Evolutionary conservation across 306 rosid genomes (phyloP), one percentile per base, ranked within the genome.

Genomic region (Mucuna pruriens): DNA sequence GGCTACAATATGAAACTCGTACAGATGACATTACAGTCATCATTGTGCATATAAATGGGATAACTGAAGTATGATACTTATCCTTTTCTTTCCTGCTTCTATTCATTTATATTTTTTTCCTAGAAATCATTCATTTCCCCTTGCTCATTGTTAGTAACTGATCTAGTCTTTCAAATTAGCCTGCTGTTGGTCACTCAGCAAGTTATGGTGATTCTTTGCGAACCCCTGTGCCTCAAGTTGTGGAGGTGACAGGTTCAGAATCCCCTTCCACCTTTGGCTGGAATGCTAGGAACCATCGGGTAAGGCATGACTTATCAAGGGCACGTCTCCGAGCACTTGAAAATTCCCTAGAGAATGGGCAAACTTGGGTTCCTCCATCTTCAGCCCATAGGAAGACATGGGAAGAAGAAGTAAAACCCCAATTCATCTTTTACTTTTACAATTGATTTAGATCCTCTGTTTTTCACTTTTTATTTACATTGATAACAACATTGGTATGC

Each of bases 1-100:
- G 99, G 99, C 91, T 96, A 34, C 99, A 96, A 80, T 96, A 86
- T 74, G 99, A 96, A 87, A 93, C 99, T 82, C 99, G 99, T 76
- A 96, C 99, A 39, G 99, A 96, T 85, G 99, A 96, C 88, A 96
- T 96, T 76, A 96, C 99, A 31, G 88, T 96, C 83, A 94, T 96
- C 4, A 89, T 96, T 83, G 98, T 96, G 92, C 99, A 96, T 84
- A 49, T 96, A 52, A 87, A 85, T 79, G 99, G 97, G 55, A 90
- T 96, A 64, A 90, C 88, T 74, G 84, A 88, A 78, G 99, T 96
- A 92, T 76, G 91, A 4, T 52, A 42, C 69, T 36, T 81, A 84
- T 76, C 31, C 78, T 77, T 23, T 55, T 51, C 20, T 33, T 26
- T 45, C 55, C 26, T 45, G 39, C 63, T 58, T 51, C 68, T 44